Percentiles rank a stretch among this genome's conserved stretches.
phyloP scores from a whole-genome alignment of 257 asterid genomes.

The Solanum habrochaites region DNA sequence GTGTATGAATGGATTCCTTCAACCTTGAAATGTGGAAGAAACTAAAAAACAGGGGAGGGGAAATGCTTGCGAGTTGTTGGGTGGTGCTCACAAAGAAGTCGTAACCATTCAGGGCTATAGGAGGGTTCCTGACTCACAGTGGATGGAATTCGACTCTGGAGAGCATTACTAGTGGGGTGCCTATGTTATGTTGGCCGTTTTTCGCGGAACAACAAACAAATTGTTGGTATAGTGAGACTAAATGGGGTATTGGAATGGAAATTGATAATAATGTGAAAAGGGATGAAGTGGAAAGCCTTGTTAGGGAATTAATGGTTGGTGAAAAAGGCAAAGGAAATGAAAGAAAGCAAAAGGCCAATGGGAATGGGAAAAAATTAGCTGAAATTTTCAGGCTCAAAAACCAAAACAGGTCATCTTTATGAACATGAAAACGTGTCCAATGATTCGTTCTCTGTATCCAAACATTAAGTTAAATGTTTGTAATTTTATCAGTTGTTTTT shows the following conservation, averaged over 20 bases:
- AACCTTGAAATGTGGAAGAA: neutral
- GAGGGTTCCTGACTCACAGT: neutral
- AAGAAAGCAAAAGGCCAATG: neutral
- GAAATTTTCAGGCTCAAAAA: neutral
- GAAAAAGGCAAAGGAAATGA: neutral
- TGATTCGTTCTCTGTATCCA: neutral
- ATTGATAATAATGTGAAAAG: neutral
- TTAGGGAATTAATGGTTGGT: neutral
- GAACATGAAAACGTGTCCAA: neutral
- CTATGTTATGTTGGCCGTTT: slow-evolving; percentile 2
- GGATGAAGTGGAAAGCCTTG: neutral
- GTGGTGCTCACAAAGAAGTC: slow-evolving; percentile 2
- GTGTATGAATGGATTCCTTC: neutral
- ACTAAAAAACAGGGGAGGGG: neutral
- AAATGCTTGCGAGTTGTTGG: neutral
- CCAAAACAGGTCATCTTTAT: neutral
- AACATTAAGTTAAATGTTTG: neutral
- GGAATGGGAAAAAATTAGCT: neutral
- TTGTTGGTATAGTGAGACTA: neutral
- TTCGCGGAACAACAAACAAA: slow-evolving; percentile 1
- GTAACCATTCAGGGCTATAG: neutral
- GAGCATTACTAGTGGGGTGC: neutral
- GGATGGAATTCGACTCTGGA: neutral
- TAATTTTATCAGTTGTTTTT: no score
- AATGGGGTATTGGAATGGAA: neutral